These are phyloP conservation scores for Panellus pusillus DNA, from an alignment of 768 basidiomycete species.

Conservation along the genomic window DNA sequence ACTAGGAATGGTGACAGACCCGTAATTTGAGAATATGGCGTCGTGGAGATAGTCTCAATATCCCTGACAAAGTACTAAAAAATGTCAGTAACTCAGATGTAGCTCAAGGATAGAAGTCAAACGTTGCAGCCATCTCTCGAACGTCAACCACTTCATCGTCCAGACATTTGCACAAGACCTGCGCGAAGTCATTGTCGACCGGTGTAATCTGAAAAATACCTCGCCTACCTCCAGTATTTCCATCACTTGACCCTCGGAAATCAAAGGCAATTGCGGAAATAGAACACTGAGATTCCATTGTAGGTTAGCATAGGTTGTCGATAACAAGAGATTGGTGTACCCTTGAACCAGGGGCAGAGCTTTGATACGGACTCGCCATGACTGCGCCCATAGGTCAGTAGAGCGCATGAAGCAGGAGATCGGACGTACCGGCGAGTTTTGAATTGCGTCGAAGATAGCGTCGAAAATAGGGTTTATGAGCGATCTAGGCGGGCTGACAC, in stretches of 20 bases:
- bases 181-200: not conserved
- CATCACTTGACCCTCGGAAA: slow-evolving; percentile 72
- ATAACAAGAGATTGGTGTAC: slow-evolving; percentile 30
- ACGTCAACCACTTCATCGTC: slow-evolving; percentile 90
- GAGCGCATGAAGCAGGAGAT: not conserved
- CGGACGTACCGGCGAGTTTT: slow-evolving; percentile 63
- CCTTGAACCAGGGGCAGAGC: slow-evolving; percentile 83
- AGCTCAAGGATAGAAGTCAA: slow-evolving; percentile 25
- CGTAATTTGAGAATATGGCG: slow-evolving; percentile 75
- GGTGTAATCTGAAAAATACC: not conserved
- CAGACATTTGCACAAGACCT: slow-evolving; percentile 79
- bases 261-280: slow-evolving; percentile 88
- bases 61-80: slow-evolving; percentile 73
- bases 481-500: slow-evolving; percentile 72
- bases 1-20: slow-evolving; percentile 37
- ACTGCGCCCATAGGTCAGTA: slow-evolving; percentile 42
- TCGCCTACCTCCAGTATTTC: slow-evolving; percentile 73
- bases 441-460: slow-evolving; percentile 74
- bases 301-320: too few relatives aligned
- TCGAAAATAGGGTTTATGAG: slow-evolving; percentile 70
- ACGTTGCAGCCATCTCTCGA: slow-evolving; percentile 86
- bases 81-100: not conserved
- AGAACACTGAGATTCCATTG: slow-evolving; percentile 55
- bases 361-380: slow-evolving; percentile 86
- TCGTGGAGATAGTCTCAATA: slow-evolving; percentile 78